Base-by-base conservation (phyloP, 1,139 yeast species). In the Arxiozyma telluris region DNA sequence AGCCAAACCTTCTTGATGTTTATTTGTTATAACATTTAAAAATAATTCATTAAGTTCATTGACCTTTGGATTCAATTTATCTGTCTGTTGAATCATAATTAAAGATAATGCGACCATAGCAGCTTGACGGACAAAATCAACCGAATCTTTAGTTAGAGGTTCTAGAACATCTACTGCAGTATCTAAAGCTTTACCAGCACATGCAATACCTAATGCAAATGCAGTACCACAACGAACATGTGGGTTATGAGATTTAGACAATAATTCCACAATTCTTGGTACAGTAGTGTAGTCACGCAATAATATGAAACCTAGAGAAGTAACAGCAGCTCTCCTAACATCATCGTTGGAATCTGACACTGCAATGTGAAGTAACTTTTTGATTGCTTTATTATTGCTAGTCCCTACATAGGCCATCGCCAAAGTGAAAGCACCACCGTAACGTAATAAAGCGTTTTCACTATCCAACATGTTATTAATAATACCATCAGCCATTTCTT, bases 201-300 rank as follows among this genome's bases (percentile, higher is more conserved):
- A 91, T 2, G 98, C 83, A 57, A 94, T 87, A 72, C 98, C 98
- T 60, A 93, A 78, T 0, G 99, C 98, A 82, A 93, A 77, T 2
- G 98, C 96, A 45, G 98, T 87, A 73, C 99, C 99, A 68, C 94
- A 93, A 72, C 99, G 87, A 39, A 94, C 98, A 68, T 94, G 98
- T 18, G 98, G 96, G 68, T 93, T 94, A 71, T 93, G 97, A 1
- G 96, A 88, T 71, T 91, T 96, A 0, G 96, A 82, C 63, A 94
- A 78, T 58, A 93, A 78, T 70, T 91, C 96, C 43, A 93, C 97
- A 74, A 94, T 87, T 64, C 95, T 87, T 57, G 98, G 98, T 41
- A 94, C 93, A 0, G 96, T 90, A 39, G 93, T 84, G 69, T 89
- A 88, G 71, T 91, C 95, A 66, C 96, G 86, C 59, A 93, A 78